Conservation (phyloP, 148 eudicot genomes). For the Simmondsia chinensis region DNA sequence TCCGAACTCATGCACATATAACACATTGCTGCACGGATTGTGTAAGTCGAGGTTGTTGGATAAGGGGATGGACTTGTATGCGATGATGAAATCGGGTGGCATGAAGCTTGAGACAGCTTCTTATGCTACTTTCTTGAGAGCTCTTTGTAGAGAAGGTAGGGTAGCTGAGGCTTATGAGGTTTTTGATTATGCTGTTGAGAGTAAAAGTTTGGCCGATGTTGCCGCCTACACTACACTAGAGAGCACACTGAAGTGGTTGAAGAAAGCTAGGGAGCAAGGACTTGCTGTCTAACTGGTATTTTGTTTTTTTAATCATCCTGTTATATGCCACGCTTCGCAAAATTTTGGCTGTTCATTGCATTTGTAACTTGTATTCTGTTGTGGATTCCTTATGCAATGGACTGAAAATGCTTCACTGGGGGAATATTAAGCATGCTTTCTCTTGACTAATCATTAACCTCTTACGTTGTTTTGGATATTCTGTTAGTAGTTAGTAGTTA, state of each 20-base stretch:
- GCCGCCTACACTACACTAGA: conserved; percentile 70
- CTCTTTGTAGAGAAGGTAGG: conserved; percentile 63
- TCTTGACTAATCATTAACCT: too few relatives aligned
- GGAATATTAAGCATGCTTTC: too few relatives aligned
- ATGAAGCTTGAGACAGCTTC: conserved; percentile 60
- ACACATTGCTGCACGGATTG: conserved; percentile 77
- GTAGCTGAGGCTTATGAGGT: conserved; percentile 87
- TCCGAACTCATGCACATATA: conserved; percentile 82
- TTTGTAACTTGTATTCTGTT: too few relatives aligned
- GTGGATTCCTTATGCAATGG: too few relatives aligned
- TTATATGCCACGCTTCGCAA: too few relatives aligned
- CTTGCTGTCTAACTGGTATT: conserved; percentile 48
- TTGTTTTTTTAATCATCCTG: too few relatives aligned
- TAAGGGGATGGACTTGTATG: conserved; percentile 48
- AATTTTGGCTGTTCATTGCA: too few relatives aligned
- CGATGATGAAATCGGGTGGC: conserved; percentile 38
- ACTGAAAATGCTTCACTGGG: too few relatives aligned
- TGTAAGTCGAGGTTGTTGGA: conserved; percentile 60
- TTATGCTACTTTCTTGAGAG: conserved; percentile 73
- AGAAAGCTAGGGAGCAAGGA: conserved; percentile 82
- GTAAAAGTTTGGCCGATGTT: conserved; percentile 63
- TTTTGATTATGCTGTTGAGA: conserved; percentile 82
- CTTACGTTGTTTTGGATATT: too few relatives aligned
- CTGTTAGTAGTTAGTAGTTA: too few relatives aligned
- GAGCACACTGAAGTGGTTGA: conserved; percentile 71